Conservation (phyloP, 352 stramenopile species). For the Globisporangium okanoganense region DNA sequence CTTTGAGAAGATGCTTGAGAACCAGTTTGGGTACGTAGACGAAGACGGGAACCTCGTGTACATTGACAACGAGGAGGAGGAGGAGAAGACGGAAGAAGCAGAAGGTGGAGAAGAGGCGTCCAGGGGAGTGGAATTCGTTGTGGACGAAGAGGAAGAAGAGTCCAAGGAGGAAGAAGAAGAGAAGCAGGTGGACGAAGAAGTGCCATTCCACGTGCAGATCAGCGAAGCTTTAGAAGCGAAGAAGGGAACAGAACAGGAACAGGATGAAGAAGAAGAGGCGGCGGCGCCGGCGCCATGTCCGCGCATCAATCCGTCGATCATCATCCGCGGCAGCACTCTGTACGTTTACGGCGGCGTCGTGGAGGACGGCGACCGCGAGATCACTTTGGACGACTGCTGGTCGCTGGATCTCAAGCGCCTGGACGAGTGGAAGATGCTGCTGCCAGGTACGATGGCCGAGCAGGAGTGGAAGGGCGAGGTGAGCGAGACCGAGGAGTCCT, state of each 20-base stretch:
- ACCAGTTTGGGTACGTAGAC: slow-evolving; percentile 95
- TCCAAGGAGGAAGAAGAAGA: slow-evolving; percentile 37
- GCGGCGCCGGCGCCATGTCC: slow-evolving; percentile 52
- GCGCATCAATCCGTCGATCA: slow-evolving; percentile 84
- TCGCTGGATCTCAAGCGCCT: slow-evolving; percentile 91
- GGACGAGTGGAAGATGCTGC: slow-evolving; percentile 91
- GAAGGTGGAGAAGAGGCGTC: neutral
- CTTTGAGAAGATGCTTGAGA: slow-evolving; percentile 77
- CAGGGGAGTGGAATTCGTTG: neutral
- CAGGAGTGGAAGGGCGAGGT: slow-evolving; percentile 90
- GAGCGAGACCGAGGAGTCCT: slow-evolving; percentile 84
- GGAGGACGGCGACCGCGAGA: slow-evolving; percentile 92
- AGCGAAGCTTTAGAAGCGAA: slow-evolving; percentile 1
- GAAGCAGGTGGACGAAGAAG: slow-evolving; percentile 17
- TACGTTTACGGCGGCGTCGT: slow-evolving; percentile 94
- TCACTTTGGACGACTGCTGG: slow-evolving; percentile 96
- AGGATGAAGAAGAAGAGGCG: slow-evolving; percentile 24
- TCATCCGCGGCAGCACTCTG: slow-evolving; percentile 87
- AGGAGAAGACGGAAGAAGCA: slow-evolving; percentile 20
- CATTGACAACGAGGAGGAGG: slow-evolving; percentile 87
- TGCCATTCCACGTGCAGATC: slow-evolving; percentile 2
- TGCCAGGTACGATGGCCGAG: slow-evolving; percentile 90
- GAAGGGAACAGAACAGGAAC: slow-evolving; percentile 17
- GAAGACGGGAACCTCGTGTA: slow-evolving; percentile 95
- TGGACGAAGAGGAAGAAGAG: slow-evolving; percentile 22